Evolutionary conservation across 1,284 basidiomycete species (phyloP).

Genomic region (Megacollybia platyphylla): DNA sequence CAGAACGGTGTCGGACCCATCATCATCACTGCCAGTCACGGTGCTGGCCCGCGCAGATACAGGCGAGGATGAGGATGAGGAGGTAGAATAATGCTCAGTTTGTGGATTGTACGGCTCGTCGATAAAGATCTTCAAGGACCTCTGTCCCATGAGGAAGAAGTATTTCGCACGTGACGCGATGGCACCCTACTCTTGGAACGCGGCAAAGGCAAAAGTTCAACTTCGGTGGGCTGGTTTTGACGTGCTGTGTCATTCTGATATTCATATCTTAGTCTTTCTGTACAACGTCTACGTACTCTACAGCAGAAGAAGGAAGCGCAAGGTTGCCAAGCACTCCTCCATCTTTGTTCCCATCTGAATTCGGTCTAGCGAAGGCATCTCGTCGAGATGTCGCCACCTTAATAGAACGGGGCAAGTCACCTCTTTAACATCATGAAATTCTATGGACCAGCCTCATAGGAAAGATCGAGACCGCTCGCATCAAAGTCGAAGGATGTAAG

Average conservation of each 20-base stretch:
- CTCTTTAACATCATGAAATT: no score
- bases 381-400: conserved; percentile 71
- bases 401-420: conserved; percentile 44
- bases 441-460: no score
- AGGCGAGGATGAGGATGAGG: no score
- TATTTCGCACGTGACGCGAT: background rate
- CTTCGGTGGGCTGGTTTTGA: background rate
- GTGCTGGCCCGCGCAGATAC: no score
- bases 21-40: no score
- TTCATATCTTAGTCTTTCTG: conserved; percentile 26
- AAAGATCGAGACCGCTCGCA: conserved; percentile 72
- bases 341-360: background rate
- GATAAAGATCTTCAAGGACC: background rate
- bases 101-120: no score
- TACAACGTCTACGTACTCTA: conserved; percentile 81
- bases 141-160: background rate
- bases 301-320: conserved; percentile 93
- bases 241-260: conserved; percentile 28
- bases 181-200: conserved; percentile 37
- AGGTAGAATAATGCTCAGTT: no score
- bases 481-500: conserved; percentile 74
- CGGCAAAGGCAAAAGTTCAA: conserved; percentile 58
- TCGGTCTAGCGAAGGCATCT: conserved; percentile 52
- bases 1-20: conserved; percentile 13
- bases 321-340: background rate